Evolutionary conservation across 805 yeast genomes (phyloP).

Genomic region (Starmerella sirachaensis): DNA sequence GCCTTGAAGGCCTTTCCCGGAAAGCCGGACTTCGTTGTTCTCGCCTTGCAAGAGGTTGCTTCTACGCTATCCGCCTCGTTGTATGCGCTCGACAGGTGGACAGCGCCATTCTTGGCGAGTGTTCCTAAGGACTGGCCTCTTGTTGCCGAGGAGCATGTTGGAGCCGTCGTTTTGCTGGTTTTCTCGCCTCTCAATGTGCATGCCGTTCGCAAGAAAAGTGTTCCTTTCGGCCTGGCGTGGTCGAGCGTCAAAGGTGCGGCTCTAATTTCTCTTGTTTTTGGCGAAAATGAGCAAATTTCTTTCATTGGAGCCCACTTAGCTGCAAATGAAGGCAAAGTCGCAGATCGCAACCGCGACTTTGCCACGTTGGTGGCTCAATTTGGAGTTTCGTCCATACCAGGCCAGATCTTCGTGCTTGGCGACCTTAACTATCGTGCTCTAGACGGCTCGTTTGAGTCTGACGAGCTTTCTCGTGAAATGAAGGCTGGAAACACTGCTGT

Average conservation of each 20-base stretch:
- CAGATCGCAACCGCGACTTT: constrained; percentile 44
- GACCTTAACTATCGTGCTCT: constrained; percentile 70
- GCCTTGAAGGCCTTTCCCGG: neutral
- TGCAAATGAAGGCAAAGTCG: constrained; percentile 62
- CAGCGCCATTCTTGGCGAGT: constrained; percentile 24
- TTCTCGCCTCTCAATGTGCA: constrained; percentile 27
- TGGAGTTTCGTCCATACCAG: constrained; percentile 44
- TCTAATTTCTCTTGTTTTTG: constrained; percentile 39
- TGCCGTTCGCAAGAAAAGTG: constrained; percentile 11
- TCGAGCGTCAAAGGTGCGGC: constrained; percentile 69
- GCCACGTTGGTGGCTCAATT: constrained; percentile 39
- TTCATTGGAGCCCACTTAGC: constrained; percentile 61
- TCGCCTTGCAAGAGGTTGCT: constrained; percentile 30
- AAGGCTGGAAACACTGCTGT: constrained; percentile 37
- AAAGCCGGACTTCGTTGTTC: constrained; percentile 24
- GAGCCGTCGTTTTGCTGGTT: constrained; percentile 26
- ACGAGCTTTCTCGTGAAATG: constrained; percentile 40
- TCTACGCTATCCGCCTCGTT: constrained; percentile 29
- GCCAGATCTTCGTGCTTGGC: constrained; percentile 66
- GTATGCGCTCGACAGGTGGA: constrained; percentile 17
- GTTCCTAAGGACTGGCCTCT: constrained; percentile 19
- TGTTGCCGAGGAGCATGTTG: constrained; percentile 20
- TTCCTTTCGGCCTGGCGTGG: constrained; percentile 39
- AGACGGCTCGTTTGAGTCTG: constrained; percentile 29
- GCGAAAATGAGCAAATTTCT: constrained; percentile 35